phyloP scores from a whole-genome alignment of 192 early-diverging fungal genomes.

The Haplosporangium gracile region DNA sequence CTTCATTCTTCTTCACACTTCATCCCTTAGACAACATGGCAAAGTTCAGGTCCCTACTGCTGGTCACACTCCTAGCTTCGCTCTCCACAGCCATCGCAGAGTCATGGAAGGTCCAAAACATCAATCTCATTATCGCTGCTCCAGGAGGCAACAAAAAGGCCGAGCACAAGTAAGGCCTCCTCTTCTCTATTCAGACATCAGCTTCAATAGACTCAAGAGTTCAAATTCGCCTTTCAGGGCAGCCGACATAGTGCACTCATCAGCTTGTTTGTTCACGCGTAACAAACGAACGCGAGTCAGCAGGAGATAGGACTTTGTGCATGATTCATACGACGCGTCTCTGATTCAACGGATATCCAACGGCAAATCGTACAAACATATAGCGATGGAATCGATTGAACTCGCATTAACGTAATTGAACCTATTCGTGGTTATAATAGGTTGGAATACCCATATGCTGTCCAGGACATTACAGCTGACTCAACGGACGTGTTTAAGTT shows the following conservation, averaged over 20 bases:
- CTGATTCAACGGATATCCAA: neutral
- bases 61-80: constrained; percentile 38
- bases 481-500: constrained; percentile 40
- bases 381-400: neutral
- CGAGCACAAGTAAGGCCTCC: constrained; percentile 37
- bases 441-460: constrained; percentile 43
- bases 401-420: neutral
- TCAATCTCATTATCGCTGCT: constrained; percentile 33
- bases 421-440: neutral
- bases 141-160: constrained; percentile 38
- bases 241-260: neutral
- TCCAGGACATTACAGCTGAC: constrained; percentile 7
- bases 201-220: neutral
- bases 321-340: neutral
- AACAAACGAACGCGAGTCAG: neutral
- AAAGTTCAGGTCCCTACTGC: constrained; percentile 38
- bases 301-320: neutral
- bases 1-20: neutral
- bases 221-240: neutral
- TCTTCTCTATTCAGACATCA: neutral
- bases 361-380: neutral
- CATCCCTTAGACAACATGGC: constrained; percentile 26
- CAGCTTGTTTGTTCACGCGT: neutral
- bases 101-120: constrained; percentile 43
- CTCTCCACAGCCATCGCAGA: constrained; percentile 41